Evolutionary conservation across 345 rosid genomes (phyloP).

Genomic region (Lepidium aucheri): DNA sequence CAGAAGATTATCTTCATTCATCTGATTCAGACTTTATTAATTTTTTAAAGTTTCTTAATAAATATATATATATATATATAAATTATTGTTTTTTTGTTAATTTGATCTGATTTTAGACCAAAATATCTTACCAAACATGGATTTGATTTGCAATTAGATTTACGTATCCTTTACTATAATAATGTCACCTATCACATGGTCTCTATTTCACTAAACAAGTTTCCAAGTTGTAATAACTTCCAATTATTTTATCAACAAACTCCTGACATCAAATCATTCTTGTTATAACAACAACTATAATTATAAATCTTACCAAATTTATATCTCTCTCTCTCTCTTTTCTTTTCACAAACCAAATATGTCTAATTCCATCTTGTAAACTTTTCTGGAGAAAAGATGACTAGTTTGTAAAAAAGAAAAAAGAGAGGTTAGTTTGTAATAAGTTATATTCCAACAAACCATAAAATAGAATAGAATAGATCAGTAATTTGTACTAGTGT

Average conservation of each 20-base stretch:
- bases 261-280: not conserved
- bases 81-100: not conserved
- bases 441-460: not conserved
- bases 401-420: not conserved
- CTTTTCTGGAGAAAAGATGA: not conserved
- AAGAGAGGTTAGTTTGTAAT: no score
- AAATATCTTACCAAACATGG: constrained; percentile 11
- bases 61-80: no score
- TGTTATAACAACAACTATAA: not conserved
- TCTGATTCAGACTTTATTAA: no score
- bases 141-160: constrained; percentile 16
- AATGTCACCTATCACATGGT: constrained; percentile 8
- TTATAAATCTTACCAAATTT: not conserved
- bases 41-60: not conserved
- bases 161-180: not conserved
- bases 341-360: no score
- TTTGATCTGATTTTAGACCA: not conserved
- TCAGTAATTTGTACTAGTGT: not conserved
- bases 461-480: not conserved
- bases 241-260: not conserved
- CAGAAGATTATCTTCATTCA: not conserved
- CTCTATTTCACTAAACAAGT: constrained; percentile 7
- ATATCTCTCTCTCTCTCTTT: no score
- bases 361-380: not conserved
- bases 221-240: constrained; percentile 1